Percentiles rank a stretch among this genome's conserved stretches.
Evolutionary conservation across 768 basidiomycete genomes (phyloP).

Genomic region (Lactarius indigo): DNA sequence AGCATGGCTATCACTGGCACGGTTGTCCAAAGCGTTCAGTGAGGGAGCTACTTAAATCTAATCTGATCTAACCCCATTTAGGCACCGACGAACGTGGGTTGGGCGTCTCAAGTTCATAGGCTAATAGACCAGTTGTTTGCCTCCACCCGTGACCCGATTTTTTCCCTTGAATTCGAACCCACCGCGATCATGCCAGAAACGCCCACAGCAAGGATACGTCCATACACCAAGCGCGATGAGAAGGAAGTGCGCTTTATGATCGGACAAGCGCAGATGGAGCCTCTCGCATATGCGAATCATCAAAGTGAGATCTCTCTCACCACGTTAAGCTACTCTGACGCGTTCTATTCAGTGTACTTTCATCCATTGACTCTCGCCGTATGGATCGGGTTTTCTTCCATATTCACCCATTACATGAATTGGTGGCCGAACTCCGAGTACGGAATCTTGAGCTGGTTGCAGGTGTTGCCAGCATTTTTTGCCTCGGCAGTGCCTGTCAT

Average conservation of each 20-base stretch:
- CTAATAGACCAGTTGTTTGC: background rate
- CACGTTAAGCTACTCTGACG: background rate
- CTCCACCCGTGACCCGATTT: background rate
- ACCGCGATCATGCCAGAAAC: constrained; percentile 27
- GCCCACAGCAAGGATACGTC: constrained; percentile 47
- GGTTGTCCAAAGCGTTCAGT: background rate
- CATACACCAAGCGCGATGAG: constrained; percentile 47
- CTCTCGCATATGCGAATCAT: constrained; percentile 63
- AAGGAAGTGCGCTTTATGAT: constrained; percentile 61
- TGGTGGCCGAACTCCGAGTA: constrained; percentile 61
- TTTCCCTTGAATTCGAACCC: background rate
- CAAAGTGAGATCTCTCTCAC: constrained; percentile 38
- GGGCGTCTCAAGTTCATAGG: background rate
- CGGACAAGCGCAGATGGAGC: constrained; percentile 63
- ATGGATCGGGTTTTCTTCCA: constrained; percentile 59
- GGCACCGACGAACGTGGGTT: constrained; percentile 29
- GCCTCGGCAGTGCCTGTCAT: constrained; percentile 59
- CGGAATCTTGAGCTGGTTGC: constrained; percentile 49
- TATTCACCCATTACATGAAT: constrained; percentile 54
- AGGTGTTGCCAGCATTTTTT: constrained; percentile 64
- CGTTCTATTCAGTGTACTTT: constrained; percentile 41
- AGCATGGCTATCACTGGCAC: constrained; percentile 54
- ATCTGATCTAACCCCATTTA: constrained; percentile 14
- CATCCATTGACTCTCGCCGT: constrained; percentile 57
- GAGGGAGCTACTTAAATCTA: background rate